phyloP scores from a whole-genome alignment of 805 yeast species.

The Lipomyces mesembrius region DNA sequence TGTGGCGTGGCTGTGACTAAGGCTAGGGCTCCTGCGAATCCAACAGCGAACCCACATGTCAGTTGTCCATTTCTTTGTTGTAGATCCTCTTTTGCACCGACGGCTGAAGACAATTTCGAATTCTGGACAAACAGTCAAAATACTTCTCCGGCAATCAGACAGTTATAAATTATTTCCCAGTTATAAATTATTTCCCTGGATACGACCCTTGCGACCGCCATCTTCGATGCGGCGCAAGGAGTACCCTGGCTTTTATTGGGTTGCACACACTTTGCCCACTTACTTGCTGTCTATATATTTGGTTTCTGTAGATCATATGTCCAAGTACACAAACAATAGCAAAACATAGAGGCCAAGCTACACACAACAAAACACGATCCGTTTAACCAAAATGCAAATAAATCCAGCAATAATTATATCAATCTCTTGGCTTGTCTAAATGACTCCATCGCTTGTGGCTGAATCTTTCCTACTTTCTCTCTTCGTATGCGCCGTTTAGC shows the following conservation, averaged over 20 bases:
- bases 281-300: not conserved
- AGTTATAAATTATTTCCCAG: not conserved
- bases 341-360: not conserved
- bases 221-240: not conserved
- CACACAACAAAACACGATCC: not conserved
- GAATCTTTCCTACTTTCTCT: constrained; percentile 14
- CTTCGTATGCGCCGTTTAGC: constrained; percentile 1
- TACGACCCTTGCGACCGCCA: not conserved
- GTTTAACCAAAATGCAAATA: not conserved
- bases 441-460: constrained; percentile 15
- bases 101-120: not conserved
- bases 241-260: no score
- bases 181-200: not conserved
- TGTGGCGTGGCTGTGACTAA: constrained; percentile 1
- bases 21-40: not conserved
- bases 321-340: not conserved
- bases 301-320: not conserved
- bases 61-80: not conserved
- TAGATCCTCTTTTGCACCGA: not conserved
- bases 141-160: not conserved
- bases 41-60: not conserved
- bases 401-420: not conserved
- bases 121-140: not conserved
- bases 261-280: no score
- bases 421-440: constrained; percentile 8